Evolutionary conservation across 2,329 filamentous ascomycete species (phyloP), one percentile per base, ranked within the genome.

Genomic region (Cercospora zeina): DNA sequence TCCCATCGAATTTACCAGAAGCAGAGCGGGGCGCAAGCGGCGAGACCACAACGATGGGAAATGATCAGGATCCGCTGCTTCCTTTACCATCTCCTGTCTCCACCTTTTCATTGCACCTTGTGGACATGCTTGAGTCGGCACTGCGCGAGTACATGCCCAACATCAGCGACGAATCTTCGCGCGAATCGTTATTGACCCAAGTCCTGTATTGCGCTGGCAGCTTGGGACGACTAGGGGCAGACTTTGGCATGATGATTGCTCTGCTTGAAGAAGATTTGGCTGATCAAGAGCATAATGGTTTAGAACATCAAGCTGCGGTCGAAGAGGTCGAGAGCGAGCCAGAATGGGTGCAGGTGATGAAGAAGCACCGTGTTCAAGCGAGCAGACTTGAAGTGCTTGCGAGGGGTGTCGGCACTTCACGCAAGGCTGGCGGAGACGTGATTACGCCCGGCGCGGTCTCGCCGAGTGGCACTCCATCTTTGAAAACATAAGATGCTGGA

Each of bases 151-250:
- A 97, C 74, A 80, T 97, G 1, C 90, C 92, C 0, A 91, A 89
- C 54, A 86, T 97, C 3, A 85, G 84, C 67, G 93, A 97, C 70
- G 87, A 88, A 65, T 85, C 88, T 24, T 88, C 90, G 0, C 82
- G 92, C 33, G 93, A 97, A 73, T 96, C 91, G 72, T 82, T 97
- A 59, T 78, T 97, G 37, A 97, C 93, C 0, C 93, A 97, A 74
- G 90, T 97, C 0, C 79, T 97, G 8, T 97, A 97, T 76, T 96
- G 92, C 70, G 93, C 93, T 0, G 90, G 91, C 50, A 97, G 93
- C 77, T 79, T 99, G 54, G 93, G 93, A 0, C 84, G 95, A 51
- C 79, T 97, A 0, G 95, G 95, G 1, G 93, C 91, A 1, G 95
- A 99, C 75, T 99, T 99, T 76, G 89, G 93, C 60, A 85, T 96